Evolutionary conservation across 495 filamentous ascomycete genomes (phyloP).

Genomic region (Penicillium alfredii): DNA sequence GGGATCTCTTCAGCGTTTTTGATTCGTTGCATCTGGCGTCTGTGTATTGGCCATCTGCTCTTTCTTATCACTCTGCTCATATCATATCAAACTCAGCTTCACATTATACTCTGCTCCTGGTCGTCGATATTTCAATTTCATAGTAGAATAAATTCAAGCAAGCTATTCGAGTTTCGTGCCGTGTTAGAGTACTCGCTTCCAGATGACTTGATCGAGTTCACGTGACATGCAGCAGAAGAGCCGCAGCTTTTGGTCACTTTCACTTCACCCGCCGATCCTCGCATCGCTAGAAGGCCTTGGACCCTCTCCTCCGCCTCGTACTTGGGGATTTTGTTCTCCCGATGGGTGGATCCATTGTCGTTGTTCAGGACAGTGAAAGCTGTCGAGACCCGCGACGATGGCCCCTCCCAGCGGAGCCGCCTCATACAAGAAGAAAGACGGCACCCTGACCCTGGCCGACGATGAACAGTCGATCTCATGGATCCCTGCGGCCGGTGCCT

Average conservation of each 20-base stretch:
- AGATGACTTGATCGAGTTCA: slow-evolving; percentile 10
- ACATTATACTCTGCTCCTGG: too few species aligned
- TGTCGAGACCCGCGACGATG: slow-evolving; percentile 40
- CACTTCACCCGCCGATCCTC: slow-evolving; percentile 8
- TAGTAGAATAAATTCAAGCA: too few species aligned
- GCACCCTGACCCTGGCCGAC: slow-evolving; percentile 64
- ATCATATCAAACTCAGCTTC: too few species aligned
- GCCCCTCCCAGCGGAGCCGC: slow-evolving; percentile 63
- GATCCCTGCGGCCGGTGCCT: slow-evolving; percentile 54
- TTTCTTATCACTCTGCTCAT: slow-evolving; percentile 18
- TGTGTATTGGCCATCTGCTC: slow-evolving; percentile 2
- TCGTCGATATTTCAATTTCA: not conserved
- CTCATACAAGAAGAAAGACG: slow-evolving; percentile 95
- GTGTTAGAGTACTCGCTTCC: not conserved
- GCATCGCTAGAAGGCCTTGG: slow-evolving; percentile 17
- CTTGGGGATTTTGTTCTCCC: slow-evolving; percentile 28
- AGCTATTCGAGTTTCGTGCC: too few species aligned
- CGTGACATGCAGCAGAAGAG: slow-evolving; percentile 14
- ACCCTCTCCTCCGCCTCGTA: slow-evolving; percentile 15
- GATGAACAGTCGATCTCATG: slow-evolving; percentile 71
- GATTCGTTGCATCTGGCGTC: too few species aligned
- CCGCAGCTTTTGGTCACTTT: slow-evolving; percentile 15
- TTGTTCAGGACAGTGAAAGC: slow-evolving; percentile 40
- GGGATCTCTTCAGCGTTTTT: slow-evolving; percentile 22
- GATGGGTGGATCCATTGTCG: slow-evolving; percentile 39